These are phyloP conservation scores for Monilinia aucupariae DNA, from an alignment of 2,329 filamentous ascomycete species.

Conservation along the genomic window DNA sequence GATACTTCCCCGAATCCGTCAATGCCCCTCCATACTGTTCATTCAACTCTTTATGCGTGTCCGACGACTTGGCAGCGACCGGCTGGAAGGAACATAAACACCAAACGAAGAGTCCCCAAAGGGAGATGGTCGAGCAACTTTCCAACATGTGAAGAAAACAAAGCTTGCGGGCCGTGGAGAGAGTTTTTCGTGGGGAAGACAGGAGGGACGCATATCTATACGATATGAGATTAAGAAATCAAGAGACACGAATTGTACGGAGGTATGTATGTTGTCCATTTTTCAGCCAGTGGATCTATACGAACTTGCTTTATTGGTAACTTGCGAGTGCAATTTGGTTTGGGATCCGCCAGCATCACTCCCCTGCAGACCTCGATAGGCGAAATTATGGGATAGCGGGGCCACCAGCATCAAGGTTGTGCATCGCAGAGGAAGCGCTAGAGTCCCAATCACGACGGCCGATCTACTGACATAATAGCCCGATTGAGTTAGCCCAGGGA, in stretches of 20 bases:
- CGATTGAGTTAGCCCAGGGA: too few species aligned
- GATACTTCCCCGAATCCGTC: slow-evolving; percentile 1
- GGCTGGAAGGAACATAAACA: not conserved
- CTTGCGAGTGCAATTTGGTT: not conserved
- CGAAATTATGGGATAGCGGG: slow-evolving; percentile 10
- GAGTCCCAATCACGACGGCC: too few species aligned
- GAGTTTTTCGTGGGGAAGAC: too few species aligned
- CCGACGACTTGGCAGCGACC: not conserved
- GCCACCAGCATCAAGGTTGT: not conserved
- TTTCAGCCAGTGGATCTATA: not conserved
- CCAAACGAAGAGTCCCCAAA: not conserved
- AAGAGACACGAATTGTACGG: too few species aligned
- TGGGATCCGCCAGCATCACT: not conserved
- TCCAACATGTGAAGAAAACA: slow-evolving; percentile 8
- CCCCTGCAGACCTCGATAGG: not conserved
- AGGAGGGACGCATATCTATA: not conserved
- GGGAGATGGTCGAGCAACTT: not conserved
- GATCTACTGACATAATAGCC: too few species aligned
- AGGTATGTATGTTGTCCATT: too few species aligned
- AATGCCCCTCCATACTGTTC: slow-evolving; percentile 8
- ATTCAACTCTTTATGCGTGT: not conserved
- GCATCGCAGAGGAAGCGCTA: too few species aligned
- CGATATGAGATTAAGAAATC: not conserved
- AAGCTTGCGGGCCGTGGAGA: not conserved
- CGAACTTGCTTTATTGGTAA: not conserved